Percentiles rank a stretch among this genome's conserved stretches.
Evolutionary conservation across 352 stramenopile genomes (phyloP).

Genomic region (Globisporangium abappressorium): DNA sequence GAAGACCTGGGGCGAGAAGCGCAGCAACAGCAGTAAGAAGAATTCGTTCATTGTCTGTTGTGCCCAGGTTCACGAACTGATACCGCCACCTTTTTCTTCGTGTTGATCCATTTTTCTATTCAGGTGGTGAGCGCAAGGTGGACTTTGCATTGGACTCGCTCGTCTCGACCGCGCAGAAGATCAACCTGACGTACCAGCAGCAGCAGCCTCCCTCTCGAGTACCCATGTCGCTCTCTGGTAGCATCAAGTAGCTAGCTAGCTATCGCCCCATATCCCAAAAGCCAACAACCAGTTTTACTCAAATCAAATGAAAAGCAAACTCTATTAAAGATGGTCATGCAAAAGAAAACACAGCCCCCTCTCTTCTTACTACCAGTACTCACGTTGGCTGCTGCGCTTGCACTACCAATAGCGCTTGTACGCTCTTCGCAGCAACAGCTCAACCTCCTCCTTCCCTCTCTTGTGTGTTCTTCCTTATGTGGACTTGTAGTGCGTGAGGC

Average conservation of each 20-base stretch:
- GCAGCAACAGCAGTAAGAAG: constrained; percentile 15
- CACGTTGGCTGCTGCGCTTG: background rate
- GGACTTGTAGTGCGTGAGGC: constrained; percentile 92
- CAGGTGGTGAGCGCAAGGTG: constrained; percentile 34
- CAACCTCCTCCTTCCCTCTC: background rate
- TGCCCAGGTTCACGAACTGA: background rate
- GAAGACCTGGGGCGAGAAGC: constrained; percentile 30
- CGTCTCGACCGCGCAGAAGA: constrained; percentile 61
- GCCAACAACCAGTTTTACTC: background rate
- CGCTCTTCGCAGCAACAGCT: background rate
- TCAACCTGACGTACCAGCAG: constrained; percentile 46
- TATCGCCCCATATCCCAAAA: background rate
- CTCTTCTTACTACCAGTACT: background rate
- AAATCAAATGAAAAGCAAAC: constrained; percentile 18
- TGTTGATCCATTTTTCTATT: background rate
- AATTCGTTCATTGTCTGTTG: background rate
- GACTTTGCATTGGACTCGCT: constrained; percentile 55
- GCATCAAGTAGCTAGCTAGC: background rate
- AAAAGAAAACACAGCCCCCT: background rate
- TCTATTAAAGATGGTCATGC: constrained; percentile 19
- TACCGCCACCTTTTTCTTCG: background rate
- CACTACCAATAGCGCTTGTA: background rate
- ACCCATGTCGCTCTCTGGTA: background rate
- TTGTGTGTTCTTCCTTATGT: constrained; percentile 42
- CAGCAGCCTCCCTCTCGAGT: background rate